These are phyloP conservation scores for Harrya chromipes DNA, from an alignment of 768 basidiomycete species.

Conservation along the genomic window DNA sequence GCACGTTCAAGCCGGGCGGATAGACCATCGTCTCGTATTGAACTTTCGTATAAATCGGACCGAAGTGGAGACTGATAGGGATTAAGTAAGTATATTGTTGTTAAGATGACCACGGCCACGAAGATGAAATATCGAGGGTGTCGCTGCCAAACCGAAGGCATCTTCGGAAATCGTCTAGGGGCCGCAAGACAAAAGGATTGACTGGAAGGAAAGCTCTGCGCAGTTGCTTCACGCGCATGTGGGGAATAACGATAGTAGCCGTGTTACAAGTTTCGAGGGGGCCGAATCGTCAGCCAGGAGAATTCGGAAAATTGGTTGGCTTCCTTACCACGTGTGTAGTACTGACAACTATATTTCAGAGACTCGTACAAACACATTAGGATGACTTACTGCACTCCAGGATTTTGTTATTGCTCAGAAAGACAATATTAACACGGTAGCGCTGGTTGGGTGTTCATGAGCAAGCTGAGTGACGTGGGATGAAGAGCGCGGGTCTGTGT, in stretches of 20 bases:
- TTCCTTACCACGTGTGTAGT: slow-evolving; percentile 1
- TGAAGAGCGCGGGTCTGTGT: background rate
- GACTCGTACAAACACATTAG: background rate
- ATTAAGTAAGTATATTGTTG: slow-evolving; percentile 47
- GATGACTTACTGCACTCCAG: slow-evolving; percentile 15
- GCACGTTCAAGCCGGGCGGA: slow-evolving; percentile 40
- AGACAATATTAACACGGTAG: slow-evolving; percentile 5
- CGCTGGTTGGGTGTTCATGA: slow-evolving; percentile 15
- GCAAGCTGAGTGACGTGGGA: slow-evolving; percentile 21
- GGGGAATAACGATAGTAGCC: slow-evolving; percentile 13
- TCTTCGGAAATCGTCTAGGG: slow-evolving; percentile 11
- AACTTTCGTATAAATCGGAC: slow-evolving; percentile 20
- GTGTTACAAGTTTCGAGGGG: slow-evolving; percentile 11
- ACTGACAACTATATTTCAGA: background rate
- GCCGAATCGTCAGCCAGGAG: background rate
- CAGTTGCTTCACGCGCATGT: slow-evolving; percentile 7
- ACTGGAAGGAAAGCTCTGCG: slow-evolving; percentile 4
- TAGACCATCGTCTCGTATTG: slow-evolving; percentile 35
- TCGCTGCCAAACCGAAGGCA: slow-evolving; percentile 36
- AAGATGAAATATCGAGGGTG: slow-evolving; percentile 53
- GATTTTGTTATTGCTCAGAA: slow-evolving; percentile 1
- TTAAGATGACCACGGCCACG: slow-evolving; percentile 39
- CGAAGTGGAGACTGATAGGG: slow-evolving; percentile 31
- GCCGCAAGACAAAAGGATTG: slow-evolving; percentile 4
- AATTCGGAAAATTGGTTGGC: background rate